phyloP scores from a whole-genome alignment of 306 rosid species.

The Lathyrus oleraceus region DNA sequence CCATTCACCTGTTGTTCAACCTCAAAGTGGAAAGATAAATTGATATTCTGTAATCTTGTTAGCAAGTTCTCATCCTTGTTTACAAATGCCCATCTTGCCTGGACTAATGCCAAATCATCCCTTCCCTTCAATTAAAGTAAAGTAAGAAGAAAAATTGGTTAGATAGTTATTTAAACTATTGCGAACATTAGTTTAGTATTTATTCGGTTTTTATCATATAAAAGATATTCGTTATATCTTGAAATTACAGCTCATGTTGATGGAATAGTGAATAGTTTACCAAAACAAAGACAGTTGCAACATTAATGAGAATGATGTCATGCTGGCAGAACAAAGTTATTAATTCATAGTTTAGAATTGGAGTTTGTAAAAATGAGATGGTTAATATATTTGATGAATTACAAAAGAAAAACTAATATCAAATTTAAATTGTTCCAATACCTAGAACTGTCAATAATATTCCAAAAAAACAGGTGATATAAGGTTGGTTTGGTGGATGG shows the following conservation, averaged over 20 bases:
- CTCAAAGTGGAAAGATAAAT: constrained; percentile 94
- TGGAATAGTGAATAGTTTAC: no score
- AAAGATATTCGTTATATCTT: constrained; percentile 7
- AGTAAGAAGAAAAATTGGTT: constrained; percentile 13
- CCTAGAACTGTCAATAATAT: no score
- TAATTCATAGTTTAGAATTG: no score
- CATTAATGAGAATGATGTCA: no score
- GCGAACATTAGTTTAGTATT: background rate
- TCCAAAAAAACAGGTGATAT: no score
- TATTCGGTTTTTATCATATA: constrained; percentile 10
- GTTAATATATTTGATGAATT: no score
- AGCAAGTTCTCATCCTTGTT: constrained; percentile 99
- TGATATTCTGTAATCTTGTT: constrained; percentile 91
- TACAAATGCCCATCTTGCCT: constrained; percentile 95
- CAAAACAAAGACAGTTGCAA: no score
- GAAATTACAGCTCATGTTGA: constrained; percentile 8
- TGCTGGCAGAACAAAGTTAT: no score
- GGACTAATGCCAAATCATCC: constrained; percentile 93
- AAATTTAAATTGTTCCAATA: no score
- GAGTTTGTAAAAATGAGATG: no score
- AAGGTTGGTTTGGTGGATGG: no score
- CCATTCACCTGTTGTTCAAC: constrained; percentile 99
- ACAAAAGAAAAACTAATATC: no score
- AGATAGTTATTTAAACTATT: constrained; percentile 19
- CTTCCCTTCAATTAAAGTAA: constrained; percentile 60